A percentile compares a stretch with the other conserved stretches of the same genome.
Evolutionary conservation across 1,284 basidiomycete genomes (phyloP).

Genomic region (Leccinum fallax): DNA sequence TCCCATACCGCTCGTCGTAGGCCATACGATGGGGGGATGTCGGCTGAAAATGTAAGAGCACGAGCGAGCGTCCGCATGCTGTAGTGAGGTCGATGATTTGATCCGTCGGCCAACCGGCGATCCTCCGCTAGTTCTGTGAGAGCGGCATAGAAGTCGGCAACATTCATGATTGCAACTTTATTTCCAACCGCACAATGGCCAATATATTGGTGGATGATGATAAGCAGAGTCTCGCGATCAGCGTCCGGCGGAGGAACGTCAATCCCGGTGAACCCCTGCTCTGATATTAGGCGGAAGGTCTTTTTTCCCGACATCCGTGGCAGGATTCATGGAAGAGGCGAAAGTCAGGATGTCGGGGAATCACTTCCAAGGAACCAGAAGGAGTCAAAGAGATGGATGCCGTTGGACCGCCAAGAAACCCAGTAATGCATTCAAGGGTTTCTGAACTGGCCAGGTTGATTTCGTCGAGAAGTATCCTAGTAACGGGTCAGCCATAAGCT

Average conservation of each 20-base stretch:
- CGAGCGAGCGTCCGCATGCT: slow-evolving; percentile 96
- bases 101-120: slow-evolving; percentile 92
- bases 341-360: slow-evolving; percentile 93
- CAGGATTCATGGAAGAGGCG: slow-evolving; percentile 99
- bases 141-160: slow-evolving; percentile 88
- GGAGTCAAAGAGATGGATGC: slow-evolving; percentile 87
- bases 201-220: slow-evolving; percentile 91
- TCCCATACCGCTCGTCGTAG: slow-evolving; percentile 92
- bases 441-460: slow-evolving; percentile 95
- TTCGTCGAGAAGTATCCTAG: slow-evolving; percentile 93
- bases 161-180: slow-evolving; percentile 85
- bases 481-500: slow-evolving; percentile 5
- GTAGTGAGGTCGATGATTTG: slow-evolving; percentile 95
- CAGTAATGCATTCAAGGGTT: slow-evolving; percentile 91
- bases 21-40: slow-evolving; percentile 79
- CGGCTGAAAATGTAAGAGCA: slow-evolving; percentile 89
- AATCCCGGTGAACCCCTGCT: slow-evolving; percentile 90
- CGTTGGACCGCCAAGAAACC: slow-evolving; percentile 82
- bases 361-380: slow-evolving; percentile 82
- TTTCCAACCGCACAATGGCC: slow-evolving; percentile 85
- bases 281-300: slow-evolving; percentile 92
- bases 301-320: slow-evolving; percentile 98
- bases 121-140: slow-evolving; percentile 81
- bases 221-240: slow-evolving; percentile 88
- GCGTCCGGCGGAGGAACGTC: slow-evolving; percentile 94